Base-by-base conservation (phyloP, 208 protist genomes). In the Kentomonas sorsogonicus region DNA sequence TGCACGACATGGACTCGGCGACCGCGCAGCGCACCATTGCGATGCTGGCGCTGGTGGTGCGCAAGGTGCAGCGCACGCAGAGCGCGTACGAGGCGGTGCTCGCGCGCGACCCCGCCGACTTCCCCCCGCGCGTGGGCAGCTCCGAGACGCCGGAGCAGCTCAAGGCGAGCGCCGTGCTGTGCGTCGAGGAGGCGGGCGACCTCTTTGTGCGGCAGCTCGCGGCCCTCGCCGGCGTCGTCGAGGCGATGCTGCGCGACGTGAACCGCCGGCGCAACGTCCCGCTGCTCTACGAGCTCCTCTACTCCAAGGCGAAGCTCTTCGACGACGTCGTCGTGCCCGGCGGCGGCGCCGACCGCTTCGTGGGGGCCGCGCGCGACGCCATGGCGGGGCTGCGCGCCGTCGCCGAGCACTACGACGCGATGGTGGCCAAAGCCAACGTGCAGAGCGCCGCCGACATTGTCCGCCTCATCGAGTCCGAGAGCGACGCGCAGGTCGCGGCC, bases 271-370 rank as follows among this genome's bases (percentile, higher is more conserved):
- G 48, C 55, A 94, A 94, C 65, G 76, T 90, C 26, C 33, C 66
- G 5, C 75, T 94, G 27, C 48, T 87, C 11, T 94, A 94, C 67
- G 87, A 91, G 51, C 52, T 94, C 18, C 67, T 94, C 11, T 91
- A 94, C 61, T 25, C 51, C 11, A 57, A 65, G 16, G 36, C 53
- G 20, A 67, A 59, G 11, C 33, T 91, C 26, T 63, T 76, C 48
- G 47, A 38, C 23, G 44, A 6, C 20, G 33, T 45, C 20, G 29
- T n/a, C n/a, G n/a, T n/a, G n/a, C n/a, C n/a, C n/a, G n/a, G n/a
- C n/a, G n/a, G n/a, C n/a, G n/a, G n/a, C n/a, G n/a, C n/a, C n/a
- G n/a, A n/a, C n/a, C n/a, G n/a, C n/a, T 26, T 43, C 9, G 63
- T 48, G 5, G 38, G 33, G 5, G 1, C 27, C 30, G 60, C 72